These are phyloP conservation scores for Heimioporus sp. DNA, from an alignment of 768 basidiomycete genomes.

Conservation along the genomic window DNA sequence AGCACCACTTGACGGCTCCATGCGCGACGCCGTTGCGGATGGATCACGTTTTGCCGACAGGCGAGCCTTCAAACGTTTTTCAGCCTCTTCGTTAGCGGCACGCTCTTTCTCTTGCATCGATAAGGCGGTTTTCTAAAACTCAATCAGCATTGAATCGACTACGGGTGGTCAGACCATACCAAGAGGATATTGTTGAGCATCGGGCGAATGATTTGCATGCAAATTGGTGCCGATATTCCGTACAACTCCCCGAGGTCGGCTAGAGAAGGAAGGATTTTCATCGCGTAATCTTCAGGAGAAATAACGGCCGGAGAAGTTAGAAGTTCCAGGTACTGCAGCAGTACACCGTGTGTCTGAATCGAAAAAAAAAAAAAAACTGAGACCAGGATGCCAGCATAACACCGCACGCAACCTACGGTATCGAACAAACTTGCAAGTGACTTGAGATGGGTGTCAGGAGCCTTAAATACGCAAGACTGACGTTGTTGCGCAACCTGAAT, in stretches of 20 bases:
- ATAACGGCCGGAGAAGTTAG: conserved; percentile 72
- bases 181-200: conserved; percentile 63
- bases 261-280: conserved; percentile 71
- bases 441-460: conserved; percentile 76
- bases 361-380: conserved; percentile 16
- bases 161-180: conserved; percentile 35
- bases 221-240: conserved; percentile 80
- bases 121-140: conserved; percentile 53
- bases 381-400: conserved; percentile 14
- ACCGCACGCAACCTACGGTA: conserved; percentile 54
- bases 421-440: conserved; percentile 87
- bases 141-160: conserved; percentile 6
- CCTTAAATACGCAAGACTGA: conserved; percentile 77
- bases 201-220: conserved; percentile 93
- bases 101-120: conserved; percentile 68
- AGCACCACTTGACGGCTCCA: conserved; percentile 57
- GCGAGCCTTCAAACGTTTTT: conserved; percentile 78
- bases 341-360: conserved; percentile 81
- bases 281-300: conserved; percentile 67
- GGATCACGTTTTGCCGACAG: conserved; percentile 74
- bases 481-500: conserved; percentile 92
- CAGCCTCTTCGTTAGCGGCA: conserved; percentile 68
- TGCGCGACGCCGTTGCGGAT: conserved; percentile 48
- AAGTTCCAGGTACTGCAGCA: conserved; percentile 90
- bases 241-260: conserved; percentile 70